Evolutionary conservation across 495 filamentous ascomycete genomes (phyloP).

Genomic region (Aspergillus nanangensis): DNA sequence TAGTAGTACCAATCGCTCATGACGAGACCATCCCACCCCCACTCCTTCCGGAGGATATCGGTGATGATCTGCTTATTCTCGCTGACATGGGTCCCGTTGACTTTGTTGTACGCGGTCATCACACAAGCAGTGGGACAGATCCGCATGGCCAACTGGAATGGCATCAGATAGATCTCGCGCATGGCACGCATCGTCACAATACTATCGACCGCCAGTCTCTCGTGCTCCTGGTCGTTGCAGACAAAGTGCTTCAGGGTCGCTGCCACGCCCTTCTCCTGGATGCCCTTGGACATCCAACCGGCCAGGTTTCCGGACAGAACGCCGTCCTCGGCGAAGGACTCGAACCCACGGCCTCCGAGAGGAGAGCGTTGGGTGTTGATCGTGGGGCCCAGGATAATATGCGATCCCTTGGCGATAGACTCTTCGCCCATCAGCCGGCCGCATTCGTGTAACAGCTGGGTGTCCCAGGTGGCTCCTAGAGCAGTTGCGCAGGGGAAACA

Average conservation of each 20-base stretch:
- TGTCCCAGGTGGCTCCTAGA: constrained; percentile 69
- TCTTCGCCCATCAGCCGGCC: constrained; percentile 65
- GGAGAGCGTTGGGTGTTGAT: constrained; percentile 76
- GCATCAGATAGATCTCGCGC: constrained; percentile 72
- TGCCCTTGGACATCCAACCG: constrained; percentile 60
- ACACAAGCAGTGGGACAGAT: constrained; percentile 61
- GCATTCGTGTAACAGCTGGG: constrained; percentile 53
- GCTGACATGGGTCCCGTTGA: constrained; percentile 67
- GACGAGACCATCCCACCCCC: constrained; percentile 63
- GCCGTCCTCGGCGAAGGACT: constrained; percentile 77
- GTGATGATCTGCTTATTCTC: constrained; percentile 61
- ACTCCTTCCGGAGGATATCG: constrained; percentile 64
- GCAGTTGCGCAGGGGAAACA: constrained; percentile 68
- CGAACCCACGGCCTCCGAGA: constrained; percentile 73
- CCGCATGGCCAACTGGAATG: constrained; percentile 67
- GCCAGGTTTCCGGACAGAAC: constrained; percentile 65
- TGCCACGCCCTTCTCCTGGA: constrained; percentile 66
- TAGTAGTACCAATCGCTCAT: constrained; percentile 75
- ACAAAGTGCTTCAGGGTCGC: constrained; percentile 79
- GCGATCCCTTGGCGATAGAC: constrained; percentile 63
- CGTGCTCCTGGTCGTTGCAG: constrained; percentile 77
- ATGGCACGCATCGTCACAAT: constrained; percentile 66
- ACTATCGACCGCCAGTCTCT: constrained; percentile 61
- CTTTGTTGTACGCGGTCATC: constrained; percentile 74
- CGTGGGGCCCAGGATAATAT: constrained; percentile 70